phyloP scores from a whole-genome alignment of 1,284 basidiomycete genomes.

The Inonotus hispidus region DNA sequence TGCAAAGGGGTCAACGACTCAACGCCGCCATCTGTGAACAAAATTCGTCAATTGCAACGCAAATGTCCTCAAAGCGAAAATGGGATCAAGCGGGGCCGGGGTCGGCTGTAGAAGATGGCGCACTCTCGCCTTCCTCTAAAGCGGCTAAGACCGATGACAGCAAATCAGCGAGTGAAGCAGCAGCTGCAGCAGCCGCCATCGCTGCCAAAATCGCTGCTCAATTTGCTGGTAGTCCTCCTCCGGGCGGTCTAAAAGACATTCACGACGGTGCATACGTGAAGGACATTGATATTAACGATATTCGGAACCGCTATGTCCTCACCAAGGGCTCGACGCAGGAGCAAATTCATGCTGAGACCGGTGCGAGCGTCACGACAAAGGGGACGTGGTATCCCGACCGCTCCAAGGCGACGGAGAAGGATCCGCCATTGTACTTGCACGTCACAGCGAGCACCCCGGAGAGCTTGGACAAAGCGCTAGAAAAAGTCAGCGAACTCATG shows the following conservation, averaged over 20 bases:
- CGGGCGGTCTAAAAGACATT: conserved; percentile 47
- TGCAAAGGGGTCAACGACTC: too few species aligned
- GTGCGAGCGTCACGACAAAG: conserved; percentile 86
- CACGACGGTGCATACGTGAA: conserved; percentile 83
- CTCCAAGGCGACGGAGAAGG: conserved; percentile 82
- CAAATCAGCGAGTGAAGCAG: conserved; percentile 67
- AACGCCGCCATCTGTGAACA: too few species aligned
- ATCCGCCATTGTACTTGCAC: conserved; percentile 93
- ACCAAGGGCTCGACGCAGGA: conserved; percentile 92
- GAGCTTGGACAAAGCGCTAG: conserved; percentile 74
- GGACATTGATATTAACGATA: conserved; percentile 97
- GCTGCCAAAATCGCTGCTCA: conserved; percentile 90
- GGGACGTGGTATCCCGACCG: conserved; percentile 94
- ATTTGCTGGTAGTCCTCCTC: conserved; percentile 44
- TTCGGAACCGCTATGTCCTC: conserved; percentile 91
- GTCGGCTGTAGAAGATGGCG: conserved; percentile 24
- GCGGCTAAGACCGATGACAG: conserved; percentile 49
- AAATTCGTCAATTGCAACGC: too few species aligned
- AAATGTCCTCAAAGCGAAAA: conserved; percentile 63
- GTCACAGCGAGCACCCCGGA: conserved; percentile 82
- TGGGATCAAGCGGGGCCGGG: conserved; percentile 61
- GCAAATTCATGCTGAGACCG: conserved; percentile 87
- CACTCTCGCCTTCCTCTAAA: conserved; percentile 38
- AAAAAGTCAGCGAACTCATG: conserved; percentile 83
- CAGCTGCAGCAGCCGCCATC: conserved; percentile 79